phyloP scores from a whole-genome alignment of 768 basidiomycete genomes.

The Naganishia antarctica region DNA sequence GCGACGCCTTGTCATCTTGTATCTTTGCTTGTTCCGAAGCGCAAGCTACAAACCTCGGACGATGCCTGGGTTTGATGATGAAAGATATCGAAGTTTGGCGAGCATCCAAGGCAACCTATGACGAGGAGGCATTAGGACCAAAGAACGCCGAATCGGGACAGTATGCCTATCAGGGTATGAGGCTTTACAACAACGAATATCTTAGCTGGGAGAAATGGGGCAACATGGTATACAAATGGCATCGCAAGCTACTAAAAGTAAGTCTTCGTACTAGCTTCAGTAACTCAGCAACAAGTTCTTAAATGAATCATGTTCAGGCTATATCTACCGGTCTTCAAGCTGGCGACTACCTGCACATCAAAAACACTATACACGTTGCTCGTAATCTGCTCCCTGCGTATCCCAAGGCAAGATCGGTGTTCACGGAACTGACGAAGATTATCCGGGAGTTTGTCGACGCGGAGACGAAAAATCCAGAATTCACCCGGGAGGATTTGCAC shows the following conservation, averaged over 20 bases:
- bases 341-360: constrained; percentile 92
- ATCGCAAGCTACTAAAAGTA: constrained; percentile 68
- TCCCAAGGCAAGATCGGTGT: constrained; percentile 18
- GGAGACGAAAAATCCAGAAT: constrained; percentile 12
- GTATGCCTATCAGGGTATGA: constrained; percentile 54
- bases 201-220: constrained; percentile 69
- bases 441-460: constrained; percentile 10
- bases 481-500: constrained; percentile 25
- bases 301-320: too few relatives aligned
- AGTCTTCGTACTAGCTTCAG: constrained; percentile 32
- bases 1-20: constrained; percentile 74
- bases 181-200: constrained; percentile 52
- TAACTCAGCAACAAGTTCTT: too few relatives aligned
- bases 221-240: constrained; percentile 74
- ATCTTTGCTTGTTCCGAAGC: constrained; percentile 93
- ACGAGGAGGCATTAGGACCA: constrained; percentile 62
- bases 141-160: constrained; percentile 58
- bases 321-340: constrained; percentile 76
- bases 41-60: constrained; percentile 90
- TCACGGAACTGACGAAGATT: constrained; percentile 8
- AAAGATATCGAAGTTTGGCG: constrained; percentile 76
- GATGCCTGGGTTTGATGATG: constrained; percentile 76
- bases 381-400: constrained; percentile 41
- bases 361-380: constrained; percentile 89
- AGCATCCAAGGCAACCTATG: constrained; percentile 57